Evolutionary conservation across 2,329 filamentous ascomycete genomes (phyloP), one percentile per base, ranked within the genome.

Genomic region (Pseudogymnoascus sp.): DNA sequence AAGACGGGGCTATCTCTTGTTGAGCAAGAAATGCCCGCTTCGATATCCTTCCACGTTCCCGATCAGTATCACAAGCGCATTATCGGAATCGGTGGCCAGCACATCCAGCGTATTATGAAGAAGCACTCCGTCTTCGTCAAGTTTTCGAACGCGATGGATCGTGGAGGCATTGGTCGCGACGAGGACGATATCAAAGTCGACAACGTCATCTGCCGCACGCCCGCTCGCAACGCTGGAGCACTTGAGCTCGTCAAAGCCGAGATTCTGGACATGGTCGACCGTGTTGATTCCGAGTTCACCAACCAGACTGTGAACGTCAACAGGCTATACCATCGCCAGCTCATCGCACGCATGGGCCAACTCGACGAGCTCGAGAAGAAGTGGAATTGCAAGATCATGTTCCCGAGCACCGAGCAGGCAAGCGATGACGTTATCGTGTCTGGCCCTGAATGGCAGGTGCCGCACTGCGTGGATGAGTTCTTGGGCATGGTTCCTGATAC

Each of bases 81-180:
- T 72, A 99, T 99, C 67, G 94, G 94, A 61, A 97, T 99, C 70
- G 94, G 94, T 65, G 94, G 94, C 8, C 93, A 97, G 74, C 94
- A 99, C 73, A 99, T 99, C 69, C 94, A 99, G 76, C 91, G 93
- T 63, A 97, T 99, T 79, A 99, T 99, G 94, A 97, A 99, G 81
- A 97, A 97, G 78, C 96, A 99, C 77, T 97, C 94, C 0, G 94
- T 99, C 69, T 99, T 99, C 71, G 94, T 99, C 78, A 99, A 99
- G 75, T 99, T 99, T 73, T 96, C 92, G 67, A 99, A 99, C 70
- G 94, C 94, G 14, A 97, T 97, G 92, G 94, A 99, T 73, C 88
- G 94, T 73, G 94, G 80, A 66, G 89, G 92, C 37, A 89, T 95
- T 75, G 91, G 92, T 67, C 92, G 95, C 69, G 92, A 97, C 73